Percentiles rank a stretch among this genome's conserved stretches.
phyloP scores from a whole-genome alignment of 2,329 filamentous ascomycete species.

The Microthyrium microscopicum region DNA sequence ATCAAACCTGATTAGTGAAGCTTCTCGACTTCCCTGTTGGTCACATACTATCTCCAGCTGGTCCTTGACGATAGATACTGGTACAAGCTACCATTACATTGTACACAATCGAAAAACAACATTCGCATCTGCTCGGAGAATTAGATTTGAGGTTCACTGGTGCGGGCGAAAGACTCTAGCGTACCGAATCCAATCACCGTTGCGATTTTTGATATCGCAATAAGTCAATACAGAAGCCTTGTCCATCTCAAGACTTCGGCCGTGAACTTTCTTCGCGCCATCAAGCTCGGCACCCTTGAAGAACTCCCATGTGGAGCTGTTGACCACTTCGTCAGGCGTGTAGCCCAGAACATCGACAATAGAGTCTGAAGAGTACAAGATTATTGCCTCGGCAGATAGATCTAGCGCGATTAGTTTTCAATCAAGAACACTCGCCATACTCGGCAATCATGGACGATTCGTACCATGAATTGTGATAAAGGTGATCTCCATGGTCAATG shows the following conservation, averaged over 20 bases:
- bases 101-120: slow-evolving; percentile 77
- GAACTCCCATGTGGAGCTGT: slow-evolving; percentile 67
- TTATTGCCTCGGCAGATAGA: slow-evolving; percentile 56
- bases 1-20: slow-evolving; percentile 27
- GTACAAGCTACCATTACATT: slow-evolving; percentile 76
- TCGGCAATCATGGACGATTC: slow-evolving; percentile 7
- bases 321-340: slow-evolving; percentile 55
- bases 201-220: slow-evolving; percentile 50
- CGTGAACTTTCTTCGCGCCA: slow-evolving; percentile 56
- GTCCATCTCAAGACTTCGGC: slow-evolving; percentile 57
- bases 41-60: slow-evolving; percentile 56
- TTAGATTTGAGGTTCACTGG: too few relatives aligned
- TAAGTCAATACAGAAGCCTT: slow-evolving; percentile 76
- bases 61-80: slow-evolving; percentile 54
- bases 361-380: slow-evolving; percentile 72
- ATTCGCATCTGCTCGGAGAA: slow-evolving; percentile 78
- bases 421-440: not conserved
- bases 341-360: slow-evolving; percentile 72
- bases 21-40: not conserved
- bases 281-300: slow-evolving; percentile 71
- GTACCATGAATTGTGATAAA: slow-evolving; percentile 78
- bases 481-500: slow-evolving; percentile 53
- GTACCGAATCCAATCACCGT: slow-evolving; percentile 58
- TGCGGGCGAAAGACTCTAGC: too few relatives aligned
- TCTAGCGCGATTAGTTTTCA: slow-evolving; percentile 31